phyloP scores from a whole-genome alignment of 257 asterid genomes.

The Nicotiana knightiana region DNA sequence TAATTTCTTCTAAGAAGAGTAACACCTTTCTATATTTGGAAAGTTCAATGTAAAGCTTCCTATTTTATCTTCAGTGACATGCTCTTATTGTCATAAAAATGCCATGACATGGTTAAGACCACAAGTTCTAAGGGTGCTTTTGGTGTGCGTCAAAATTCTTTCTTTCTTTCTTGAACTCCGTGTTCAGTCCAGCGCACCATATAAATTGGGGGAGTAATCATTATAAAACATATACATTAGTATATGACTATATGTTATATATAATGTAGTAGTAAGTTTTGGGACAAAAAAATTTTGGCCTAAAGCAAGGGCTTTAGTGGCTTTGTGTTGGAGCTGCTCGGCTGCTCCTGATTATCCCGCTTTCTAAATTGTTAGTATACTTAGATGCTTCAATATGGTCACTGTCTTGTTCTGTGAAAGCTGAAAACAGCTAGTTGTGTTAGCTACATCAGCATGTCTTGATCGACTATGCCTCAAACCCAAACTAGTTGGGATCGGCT shows the following conservation, averaged over 20 bases:
- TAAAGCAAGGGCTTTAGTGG: not conserved
- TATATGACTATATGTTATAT: not conserved
- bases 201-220: not conserved
- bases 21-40: not conserved
- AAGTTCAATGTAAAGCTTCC: not conserved
- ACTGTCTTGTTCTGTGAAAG: not conserved
- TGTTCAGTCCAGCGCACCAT: not conserved
- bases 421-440: not conserved
- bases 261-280: not conserved
- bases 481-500: not conserved
- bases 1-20: not conserved
- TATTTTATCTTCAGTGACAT: not conserved
- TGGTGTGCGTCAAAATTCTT: not conserved
- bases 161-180: not conserved
- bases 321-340: not conserved
- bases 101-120: not conserved
- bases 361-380: not conserved
- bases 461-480: conserved; percentile 2
- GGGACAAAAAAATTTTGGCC: not conserved
- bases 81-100: not conserved
- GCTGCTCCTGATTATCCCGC: not conserved
- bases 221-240: not conserved
- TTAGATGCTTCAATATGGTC: not conserved
- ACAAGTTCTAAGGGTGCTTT: not conserved
- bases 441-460: not conserved